A percentile compares a stretch with the other conserved stretches of the same genome.
Evolutionary conservation across 2,329 filamentous ascomycete species (phyloP).

Genomic region (Alternaria arborescens): DNA sequence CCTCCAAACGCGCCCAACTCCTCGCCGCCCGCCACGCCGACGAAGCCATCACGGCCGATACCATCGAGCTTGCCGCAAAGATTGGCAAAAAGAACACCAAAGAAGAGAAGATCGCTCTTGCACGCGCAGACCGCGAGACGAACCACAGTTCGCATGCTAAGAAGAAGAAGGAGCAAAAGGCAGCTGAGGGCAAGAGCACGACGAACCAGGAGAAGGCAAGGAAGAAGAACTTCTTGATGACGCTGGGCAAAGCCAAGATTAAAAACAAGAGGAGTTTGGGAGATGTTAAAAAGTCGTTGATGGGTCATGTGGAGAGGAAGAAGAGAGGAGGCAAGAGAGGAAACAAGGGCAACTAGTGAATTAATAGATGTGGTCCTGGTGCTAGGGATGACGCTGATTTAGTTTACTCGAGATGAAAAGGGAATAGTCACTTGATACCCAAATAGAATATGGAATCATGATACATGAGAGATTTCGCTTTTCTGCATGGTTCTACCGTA

Average conservation of each 20-base stretch:
- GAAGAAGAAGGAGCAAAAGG: conserved; percentile 85
- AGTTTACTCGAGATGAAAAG: background rate
- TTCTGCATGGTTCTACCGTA: background rate
- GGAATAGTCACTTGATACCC: conserved; percentile 7
- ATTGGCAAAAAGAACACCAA: conserved; percentile 83
- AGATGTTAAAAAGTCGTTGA: conserved; percentile 81
- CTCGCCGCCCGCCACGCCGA: conserved; percentile 72
- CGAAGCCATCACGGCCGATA: conserved; percentile 86
- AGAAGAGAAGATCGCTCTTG: conserved; percentile 85
- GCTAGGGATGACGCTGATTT: background rate
- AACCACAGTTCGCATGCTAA: conserved; percentile 89
- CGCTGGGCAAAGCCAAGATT: conserved; percentile 90
- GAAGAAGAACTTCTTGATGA: conserved; percentile 99
- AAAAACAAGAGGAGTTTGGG: conserved; percentile 95
- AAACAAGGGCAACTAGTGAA: conserved; percentile 61
- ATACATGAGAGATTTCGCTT: background rate
- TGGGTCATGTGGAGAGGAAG: conserved; percentile 80
- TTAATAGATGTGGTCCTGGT: background rate
- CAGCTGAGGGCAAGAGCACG: conserved; percentile 88
- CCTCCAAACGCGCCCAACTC: conserved; percentile 52
- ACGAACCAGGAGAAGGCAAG: conserved; percentile 97
- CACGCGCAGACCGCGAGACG: conserved; percentile 81
- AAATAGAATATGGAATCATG: conserved; percentile 1
- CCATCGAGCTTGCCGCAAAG: conserved; percentile 86
- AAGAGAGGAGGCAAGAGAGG: conserved; percentile 85